Percentiles rank a stretch among this genome's conserved stretches.
phyloP scores from a whole-genome alignment of 192 early-diverging fungal genomes.

The Rhizophlyctis rosea region DNA sequence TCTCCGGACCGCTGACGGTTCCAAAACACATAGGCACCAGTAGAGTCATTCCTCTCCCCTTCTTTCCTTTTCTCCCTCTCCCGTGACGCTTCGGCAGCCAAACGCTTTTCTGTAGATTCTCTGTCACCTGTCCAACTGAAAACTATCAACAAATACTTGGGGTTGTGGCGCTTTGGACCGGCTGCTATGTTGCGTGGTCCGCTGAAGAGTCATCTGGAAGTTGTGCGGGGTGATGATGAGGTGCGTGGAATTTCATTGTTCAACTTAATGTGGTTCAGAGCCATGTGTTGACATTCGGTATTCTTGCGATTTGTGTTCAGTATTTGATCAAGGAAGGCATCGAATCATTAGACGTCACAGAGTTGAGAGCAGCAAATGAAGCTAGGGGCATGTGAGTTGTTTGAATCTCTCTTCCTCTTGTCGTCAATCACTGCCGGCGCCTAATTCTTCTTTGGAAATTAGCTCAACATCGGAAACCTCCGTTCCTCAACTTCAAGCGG shows the following conservation, averaged over 20 bases:
- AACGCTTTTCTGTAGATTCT: too few relatives aligned
- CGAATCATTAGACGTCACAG: neutral
- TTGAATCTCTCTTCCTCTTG: neutral
- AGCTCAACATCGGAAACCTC: too few relatives aligned
- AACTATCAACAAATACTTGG: neutral
- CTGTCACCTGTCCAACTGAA: neutral
- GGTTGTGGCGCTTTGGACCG: neutral
- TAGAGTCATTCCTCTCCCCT: neutral
- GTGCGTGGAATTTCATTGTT: neutral
- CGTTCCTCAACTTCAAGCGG: neutral
- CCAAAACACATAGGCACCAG: too few relatives aligned
- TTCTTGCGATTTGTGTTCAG: too few relatives aligned
- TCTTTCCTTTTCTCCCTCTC: too few relatives aligned
- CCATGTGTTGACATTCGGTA: too few relatives aligned
- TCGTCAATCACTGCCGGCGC: neutral
- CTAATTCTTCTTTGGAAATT: neutral
- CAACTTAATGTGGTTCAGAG: too few relatives aligned
- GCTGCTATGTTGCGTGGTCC: neutral
- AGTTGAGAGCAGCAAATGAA: neutral
- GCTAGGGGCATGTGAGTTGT: neutral
- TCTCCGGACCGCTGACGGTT: too few relatives aligned
- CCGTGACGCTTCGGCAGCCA: too few relatives aligned
- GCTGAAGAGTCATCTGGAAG: neutral
- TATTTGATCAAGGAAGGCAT: too few relatives aligned
- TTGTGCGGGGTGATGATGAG: neutral